Evolutionary conservation across 495 filamentous ascomycete species (phyloP).

Genomic region (Neurospora sp.): DNA sequence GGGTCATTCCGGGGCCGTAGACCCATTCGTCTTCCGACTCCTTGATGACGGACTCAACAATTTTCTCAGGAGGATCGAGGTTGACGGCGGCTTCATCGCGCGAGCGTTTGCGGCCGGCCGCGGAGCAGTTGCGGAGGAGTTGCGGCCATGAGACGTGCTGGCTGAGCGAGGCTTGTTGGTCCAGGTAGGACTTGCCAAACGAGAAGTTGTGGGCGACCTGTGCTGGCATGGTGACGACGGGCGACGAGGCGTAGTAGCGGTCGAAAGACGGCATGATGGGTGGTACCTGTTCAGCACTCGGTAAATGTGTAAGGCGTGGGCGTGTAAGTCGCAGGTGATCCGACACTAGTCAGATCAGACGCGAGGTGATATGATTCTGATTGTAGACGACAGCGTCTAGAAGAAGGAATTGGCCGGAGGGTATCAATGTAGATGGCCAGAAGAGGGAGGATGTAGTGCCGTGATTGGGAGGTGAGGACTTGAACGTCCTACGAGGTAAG

Average conservation of each 20-base stretch:
- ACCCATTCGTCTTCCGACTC: conserved; percentile 47
- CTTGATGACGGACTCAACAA: conserved; percentile 31
- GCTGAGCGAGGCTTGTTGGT: conserved; percentile 33
- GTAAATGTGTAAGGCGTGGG: conserved; percentile 13
- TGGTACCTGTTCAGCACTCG: conserved; percentile 25
- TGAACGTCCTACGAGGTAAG: background rate
- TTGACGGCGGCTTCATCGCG: conserved; percentile 52
- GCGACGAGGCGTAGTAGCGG: conserved; percentile 36
- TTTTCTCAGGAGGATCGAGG: conserved; percentile 40
- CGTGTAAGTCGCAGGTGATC: conserved; percentile 17
- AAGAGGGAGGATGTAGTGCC: conserved; percentile 4
- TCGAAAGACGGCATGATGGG: conserved; percentile 37
- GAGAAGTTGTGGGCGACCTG: conserved; percentile 35
- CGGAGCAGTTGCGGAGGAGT: conserved; percentile 17
- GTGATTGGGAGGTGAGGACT: background rate
- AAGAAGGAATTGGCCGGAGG: conserved; percentile 10
- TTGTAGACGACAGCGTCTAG: background rate
- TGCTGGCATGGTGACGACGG: conserved; percentile 41
- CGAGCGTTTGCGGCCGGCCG: conserved; percentile 53
- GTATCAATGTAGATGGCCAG: conserved; percentile 22
- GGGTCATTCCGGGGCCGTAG: conserved; percentile 67
- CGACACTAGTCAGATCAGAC: conserved; percentile 15
- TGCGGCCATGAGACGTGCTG: conserved; percentile 23
- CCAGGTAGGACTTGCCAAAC: conserved; percentile 31
- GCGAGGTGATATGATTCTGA: conserved; percentile 6